These are phyloP conservation scores for Botryotinia narcissicola DNA, from an alignment of 2,329 filamentous ascomycete species.

Conservation along the genomic window DNA sequence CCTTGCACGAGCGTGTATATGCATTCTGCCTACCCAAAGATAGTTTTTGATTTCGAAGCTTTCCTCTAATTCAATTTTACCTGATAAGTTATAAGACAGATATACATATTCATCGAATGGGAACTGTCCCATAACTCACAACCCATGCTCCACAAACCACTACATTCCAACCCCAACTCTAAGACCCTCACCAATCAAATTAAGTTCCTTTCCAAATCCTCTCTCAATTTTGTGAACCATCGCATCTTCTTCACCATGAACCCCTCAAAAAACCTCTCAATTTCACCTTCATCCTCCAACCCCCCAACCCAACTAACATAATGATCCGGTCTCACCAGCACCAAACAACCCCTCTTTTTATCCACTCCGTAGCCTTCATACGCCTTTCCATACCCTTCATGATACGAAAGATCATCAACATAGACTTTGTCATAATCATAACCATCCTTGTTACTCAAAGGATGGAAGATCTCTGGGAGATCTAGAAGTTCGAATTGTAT, in stretches of 20 bases:
- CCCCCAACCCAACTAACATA: constrained; percentile 51
- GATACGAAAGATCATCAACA: constrained; percentile 53
- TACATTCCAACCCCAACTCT: not conserved
- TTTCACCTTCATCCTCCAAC: constrained; percentile 38
- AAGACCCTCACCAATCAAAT: not conserved
- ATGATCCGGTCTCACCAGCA: constrained; percentile 65
- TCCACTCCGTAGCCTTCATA: constrained; percentile 61
- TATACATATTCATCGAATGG: not conserved
- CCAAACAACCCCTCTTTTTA: constrained; percentile 52
- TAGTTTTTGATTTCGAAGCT: not conserved
- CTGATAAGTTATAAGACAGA: not conserved
- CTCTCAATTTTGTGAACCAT: no score
- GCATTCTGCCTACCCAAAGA: not conserved
- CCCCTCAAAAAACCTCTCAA: constrained; percentile 24
- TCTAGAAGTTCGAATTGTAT: constrained; percentile 50
- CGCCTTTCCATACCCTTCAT: constrained; percentile 50
- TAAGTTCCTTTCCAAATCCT: no score
- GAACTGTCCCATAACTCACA: not conserved
- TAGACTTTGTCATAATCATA: constrained; percentile 58
- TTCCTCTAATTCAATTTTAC: not conserved
- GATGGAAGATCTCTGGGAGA: constrained; percentile 50
- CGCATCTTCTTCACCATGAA: constrained; percentile 21
- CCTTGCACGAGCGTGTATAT: not conserved
- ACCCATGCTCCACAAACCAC: not conserved
- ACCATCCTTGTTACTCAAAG: constrained; percentile 47